These are phyloP conservation scores for Leptodermis oblonga DNA, from an alignment of 257 asterid species.

Conservation along the genomic window DNA sequence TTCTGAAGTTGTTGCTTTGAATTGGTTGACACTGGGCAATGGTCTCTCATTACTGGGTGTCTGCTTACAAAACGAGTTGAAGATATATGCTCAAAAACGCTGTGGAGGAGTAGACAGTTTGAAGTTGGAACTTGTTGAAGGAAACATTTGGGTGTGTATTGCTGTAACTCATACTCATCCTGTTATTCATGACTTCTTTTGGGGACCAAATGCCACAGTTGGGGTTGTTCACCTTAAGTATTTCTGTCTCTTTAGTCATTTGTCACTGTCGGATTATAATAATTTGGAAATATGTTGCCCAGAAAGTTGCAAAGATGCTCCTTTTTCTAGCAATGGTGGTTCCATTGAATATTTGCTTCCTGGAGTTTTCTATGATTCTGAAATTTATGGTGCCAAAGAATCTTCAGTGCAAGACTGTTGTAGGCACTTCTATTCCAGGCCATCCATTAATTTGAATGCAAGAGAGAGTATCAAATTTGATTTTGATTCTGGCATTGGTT, in stretches of 20 bases:
- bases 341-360: constrained; percentile 20
- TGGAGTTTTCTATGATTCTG: constrained; percentile 29
- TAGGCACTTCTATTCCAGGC: constrained; percentile 26
- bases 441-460: constrained; percentile 29
- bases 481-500: constrained; percentile 31
- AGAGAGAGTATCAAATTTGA: constrained; percentile 27
- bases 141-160: constrained; percentile 67
- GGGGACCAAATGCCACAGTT: constrained; percentile 85
- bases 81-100: constrained; percentile 52
- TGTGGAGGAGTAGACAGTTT: constrained; percentile 61
- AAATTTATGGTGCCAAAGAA: constrained; percentile 18
- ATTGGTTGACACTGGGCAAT: constrained; percentile 71
- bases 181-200: constrained; percentile 57
- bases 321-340: constrained; percentile 22
- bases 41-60: constrained; percentile 80
- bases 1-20: constrained; percentile 56
- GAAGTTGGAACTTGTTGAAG: constrained; percentile 48
- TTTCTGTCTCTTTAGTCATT: constrained; percentile 68
- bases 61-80: constrained; percentile 63
- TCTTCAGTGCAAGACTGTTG: constrained; percentile 18
- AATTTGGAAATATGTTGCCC: constrained; percentile 18
- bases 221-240: constrained; percentile 57
- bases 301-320: constrained; percentile 17
- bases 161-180: constrained; percentile 52
- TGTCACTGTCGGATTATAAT: constrained; percentile 35